Percentiles rank a stretch among this genome's conserved stretches.
These are phyloP conservation scores for Petunia hybrid DNA, from an alignment of 305 asterid species.

Conservation along the genomic window DNA sequence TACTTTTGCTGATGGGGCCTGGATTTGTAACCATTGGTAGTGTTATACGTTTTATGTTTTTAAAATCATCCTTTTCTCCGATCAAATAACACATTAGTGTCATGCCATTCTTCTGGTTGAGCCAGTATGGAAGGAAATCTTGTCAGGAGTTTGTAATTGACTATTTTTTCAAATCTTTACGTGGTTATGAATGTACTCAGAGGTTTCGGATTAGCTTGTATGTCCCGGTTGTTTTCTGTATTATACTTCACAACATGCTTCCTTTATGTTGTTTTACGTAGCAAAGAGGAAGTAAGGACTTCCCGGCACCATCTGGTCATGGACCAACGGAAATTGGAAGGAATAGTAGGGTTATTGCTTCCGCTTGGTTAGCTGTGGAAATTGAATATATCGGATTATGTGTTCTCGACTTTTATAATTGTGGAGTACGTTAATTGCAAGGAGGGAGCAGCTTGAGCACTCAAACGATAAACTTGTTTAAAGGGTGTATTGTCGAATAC, in stretches of 20 bases:
- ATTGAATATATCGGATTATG: too few relatives aligned
- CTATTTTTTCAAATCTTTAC: not conserved
- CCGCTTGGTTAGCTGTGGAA: too few relatives aligned
- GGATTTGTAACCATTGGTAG: conserved; percentile 17
- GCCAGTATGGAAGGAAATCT: conserved; percentile 25
- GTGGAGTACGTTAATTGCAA: too few relatives aligned
- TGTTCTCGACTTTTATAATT: too few relatives aligned
- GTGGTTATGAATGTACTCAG: not conserved
- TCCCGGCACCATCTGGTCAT: not conserved
- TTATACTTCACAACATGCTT: not conserved
- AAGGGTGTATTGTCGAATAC: too few relatives aligned
- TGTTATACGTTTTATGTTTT: conserved; percentile 2
- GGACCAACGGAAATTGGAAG: too few relatives aligned
- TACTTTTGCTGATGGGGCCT: conserved; percentile 15
- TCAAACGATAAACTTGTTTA: too few relatives aligned
- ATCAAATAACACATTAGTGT: conserved; percentile 20
- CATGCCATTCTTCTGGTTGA: conserved; percentile 27
- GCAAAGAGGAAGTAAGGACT: too few relatives aligned
- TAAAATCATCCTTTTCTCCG: not conserved
- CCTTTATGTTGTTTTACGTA: not conserved
- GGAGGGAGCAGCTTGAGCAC: too few relatives aligned
- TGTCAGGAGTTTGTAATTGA: not conserved
- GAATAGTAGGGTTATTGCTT: too few relatives aligned
- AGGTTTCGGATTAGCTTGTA: not conserved
- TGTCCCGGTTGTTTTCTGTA: too few relatives aligned